Evolutionary conservation across 805 yeast genomes (phyloP).

Genomic region (Pichia cephalocereana): DNA sequence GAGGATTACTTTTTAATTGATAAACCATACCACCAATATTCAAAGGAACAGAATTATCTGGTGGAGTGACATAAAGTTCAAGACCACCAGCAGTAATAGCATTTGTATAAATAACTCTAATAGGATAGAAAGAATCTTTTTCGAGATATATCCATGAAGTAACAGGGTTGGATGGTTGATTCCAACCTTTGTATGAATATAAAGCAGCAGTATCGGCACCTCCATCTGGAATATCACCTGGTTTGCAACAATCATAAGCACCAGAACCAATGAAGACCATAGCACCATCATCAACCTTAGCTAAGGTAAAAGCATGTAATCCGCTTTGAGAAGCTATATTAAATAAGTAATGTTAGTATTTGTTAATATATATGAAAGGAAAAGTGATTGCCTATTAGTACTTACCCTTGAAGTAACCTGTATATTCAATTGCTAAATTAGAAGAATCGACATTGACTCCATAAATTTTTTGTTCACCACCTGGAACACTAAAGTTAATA

Average conservation of each 20-base stretch:
- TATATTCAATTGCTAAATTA: constrained; percentile 3
- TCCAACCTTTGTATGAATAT: neutral
- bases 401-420: constrained; percentile 7
- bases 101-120: constrained; percentile 5
- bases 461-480: neutral
- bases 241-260: constrained; percentile 27
- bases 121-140: constrained; percentile 4
- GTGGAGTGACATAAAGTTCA: neutral
- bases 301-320: constrained; percentile 15
- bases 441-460: constrained; percentile 4
- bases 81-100: neutral
- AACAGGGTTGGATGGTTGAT: neutral
- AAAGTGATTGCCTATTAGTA: neutral
- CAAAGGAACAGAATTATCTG: neutral
- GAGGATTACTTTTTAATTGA: neutral
- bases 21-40: neutral
- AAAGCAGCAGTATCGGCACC: neutral
- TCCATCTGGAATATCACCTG: neutral
- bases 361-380: too few species aligned
- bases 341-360: neutral
- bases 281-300: constrained; percentile 23
- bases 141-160: constrained; percentile 2
- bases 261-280: constrained; percentile 23
- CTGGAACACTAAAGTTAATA: neutral
- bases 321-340: constrained; percentile 20